Conservation (phyloP, 495 filamentous ascomycete genomes). For the Penicilliopsis zonata region DNA sequence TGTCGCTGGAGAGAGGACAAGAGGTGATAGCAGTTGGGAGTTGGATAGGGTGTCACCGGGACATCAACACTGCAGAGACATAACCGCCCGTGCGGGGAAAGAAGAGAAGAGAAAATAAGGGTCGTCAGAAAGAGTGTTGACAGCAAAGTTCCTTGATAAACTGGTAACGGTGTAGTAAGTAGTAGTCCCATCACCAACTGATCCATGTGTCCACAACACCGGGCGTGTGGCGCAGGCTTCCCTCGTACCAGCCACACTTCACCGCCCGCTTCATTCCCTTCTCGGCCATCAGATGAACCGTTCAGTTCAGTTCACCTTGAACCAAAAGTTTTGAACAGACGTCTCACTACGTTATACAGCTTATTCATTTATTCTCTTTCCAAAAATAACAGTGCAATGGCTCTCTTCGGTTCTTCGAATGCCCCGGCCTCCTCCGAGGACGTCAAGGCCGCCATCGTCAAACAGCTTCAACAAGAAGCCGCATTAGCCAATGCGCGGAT, state of each 20-base stretch:
- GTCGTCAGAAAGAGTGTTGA: slow-evolving; percentile 1
- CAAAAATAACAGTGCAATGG: slow-evolving; percentile 16
- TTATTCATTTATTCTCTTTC: background rate
- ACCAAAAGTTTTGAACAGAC: no score
- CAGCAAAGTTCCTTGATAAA: slow-evolving; percentile 4
- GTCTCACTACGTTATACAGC: background rate
- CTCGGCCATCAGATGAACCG: no score
- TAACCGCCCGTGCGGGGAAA: slow-evolving; percentile 7
- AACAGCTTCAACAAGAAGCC: slow-evolving; percentile 61
- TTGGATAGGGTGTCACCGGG: slow-evolving; percentile 24
- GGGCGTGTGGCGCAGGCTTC: slow-evolving; percentile 1
- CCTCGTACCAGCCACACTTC: slow-evolving; percentile 1
- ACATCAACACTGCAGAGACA: slow-evolving; percentile 14
- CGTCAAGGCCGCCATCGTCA: slow-evolving; percentile 57
- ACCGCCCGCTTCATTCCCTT: background rate
- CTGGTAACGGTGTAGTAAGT: no score
- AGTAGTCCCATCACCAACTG: no score
- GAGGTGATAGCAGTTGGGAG: no score
- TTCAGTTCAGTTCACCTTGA: no score
- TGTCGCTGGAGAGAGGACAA: no score
- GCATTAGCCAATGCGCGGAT: slow-evolving; percentile 62
- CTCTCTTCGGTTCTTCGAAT: slow-evolving; percentile 26
- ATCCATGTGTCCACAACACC: slow-evolving; percentile 1
- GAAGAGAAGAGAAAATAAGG: slow-evolving; percentile 1
- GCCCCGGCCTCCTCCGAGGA: slow-evolving; percentile 36